Conservation (phyloP, 768 basidiomycete species). For the Dictyophora rubrovolvata region DNA sequence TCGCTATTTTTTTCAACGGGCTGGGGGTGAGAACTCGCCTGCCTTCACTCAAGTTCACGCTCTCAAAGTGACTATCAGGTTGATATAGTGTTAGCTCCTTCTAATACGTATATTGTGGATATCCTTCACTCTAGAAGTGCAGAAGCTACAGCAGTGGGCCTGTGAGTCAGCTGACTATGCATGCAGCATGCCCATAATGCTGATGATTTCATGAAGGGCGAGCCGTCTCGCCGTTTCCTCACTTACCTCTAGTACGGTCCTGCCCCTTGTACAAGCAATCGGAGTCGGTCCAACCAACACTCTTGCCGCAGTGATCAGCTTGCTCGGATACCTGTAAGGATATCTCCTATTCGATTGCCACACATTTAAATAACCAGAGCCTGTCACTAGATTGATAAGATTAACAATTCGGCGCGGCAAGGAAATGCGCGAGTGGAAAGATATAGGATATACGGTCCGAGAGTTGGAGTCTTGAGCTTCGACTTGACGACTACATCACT, state of each 20-base stretch:
- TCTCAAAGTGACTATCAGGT: neutral
- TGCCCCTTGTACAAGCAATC: constrained; percentile 43
- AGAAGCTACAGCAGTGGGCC: constrained; percentile 47
- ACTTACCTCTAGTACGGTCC: constrained; percentile 31
- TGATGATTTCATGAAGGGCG: constrained; percentile 24
- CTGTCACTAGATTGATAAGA: constrained; percentile 35
- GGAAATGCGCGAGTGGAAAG: constrained; percentile 43
- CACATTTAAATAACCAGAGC: neutral
- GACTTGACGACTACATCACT: no score
- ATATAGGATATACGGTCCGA: constrained; percentile 35
- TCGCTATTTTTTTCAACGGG: constrained; percentile 54
- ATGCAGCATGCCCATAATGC: neutral
- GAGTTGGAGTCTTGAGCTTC: neutral
- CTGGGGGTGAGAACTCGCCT: constrained; percentile 39
- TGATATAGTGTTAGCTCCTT: constrained; percentile 31
- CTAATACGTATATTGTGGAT: constrained; percentile 49
- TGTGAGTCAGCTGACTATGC: constrained; percentile 22
- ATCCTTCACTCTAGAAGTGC: constrained; percentile 50
- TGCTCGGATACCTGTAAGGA: constrained; percentile 45
- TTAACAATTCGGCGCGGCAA: constrained; percentile 46
- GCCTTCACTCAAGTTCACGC: neutral
- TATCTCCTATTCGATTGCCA: no score
- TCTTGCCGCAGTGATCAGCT: constrained; percentile 33
- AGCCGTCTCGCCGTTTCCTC: constrained; percentile 37
- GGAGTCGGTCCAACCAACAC: constrained; percentile 44